Evolutionary conservation across 108 stramenopile genomes (phyloP).

Genomic region (Fistulifera solaris): DNA sequence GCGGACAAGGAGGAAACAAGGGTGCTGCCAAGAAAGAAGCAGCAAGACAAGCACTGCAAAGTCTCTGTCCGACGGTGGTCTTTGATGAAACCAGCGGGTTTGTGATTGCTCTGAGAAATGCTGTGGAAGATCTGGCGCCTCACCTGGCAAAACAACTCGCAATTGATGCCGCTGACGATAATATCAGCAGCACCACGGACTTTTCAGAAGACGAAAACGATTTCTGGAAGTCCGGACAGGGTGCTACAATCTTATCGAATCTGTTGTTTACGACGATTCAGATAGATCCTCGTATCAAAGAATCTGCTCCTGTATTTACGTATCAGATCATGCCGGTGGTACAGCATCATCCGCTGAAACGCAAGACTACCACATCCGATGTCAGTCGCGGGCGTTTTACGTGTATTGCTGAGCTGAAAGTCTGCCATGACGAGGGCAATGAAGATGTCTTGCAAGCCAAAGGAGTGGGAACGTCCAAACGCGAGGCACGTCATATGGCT

Average conservation of each 20-base stretch:
- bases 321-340: too few relatives aligned
- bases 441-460: too few relatives aligned
- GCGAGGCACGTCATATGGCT: slow-evolving; percentile 73
- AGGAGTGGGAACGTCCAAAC: slow-evolving; percentile 23
- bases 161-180: slow-evolving; percentile 23
- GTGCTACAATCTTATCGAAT: too few relatives aligned
- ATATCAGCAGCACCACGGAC: slow-evolving; percentile 2
- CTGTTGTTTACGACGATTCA: too few relatives aligned
- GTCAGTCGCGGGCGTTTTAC: too few relatives aligned
- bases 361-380: too few relatives aligned
- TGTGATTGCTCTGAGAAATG: slow-evolving; percentile 19
- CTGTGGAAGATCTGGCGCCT: slow-evolving; percentile 43
- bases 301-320: too few relatives aligned
- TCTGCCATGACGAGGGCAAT: too few relatives aligned
- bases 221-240: too few relatives aligned
- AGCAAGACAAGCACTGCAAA: slow-evolving; percentile 50
- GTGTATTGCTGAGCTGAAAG: too few relatives aligned
- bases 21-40: slow-evolving; percentile 65
- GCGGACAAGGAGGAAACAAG: slow-evolving; percentile 60
- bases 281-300: too few relatives aligned
- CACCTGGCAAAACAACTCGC: slow-evolving; percentile 66
- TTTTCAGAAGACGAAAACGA: slow-evolving; percentile 1
- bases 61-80: slow-evolving; percentile 53
- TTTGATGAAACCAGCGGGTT: slow-evolving; percentile 63
- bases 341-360: too few relatives aligned